Evolutionary conservation across 495 filamentous ascomycete species (phyloP), one percentile per base, ranked within the genome.

Genomic region (Tuber aestivum): DNA sequence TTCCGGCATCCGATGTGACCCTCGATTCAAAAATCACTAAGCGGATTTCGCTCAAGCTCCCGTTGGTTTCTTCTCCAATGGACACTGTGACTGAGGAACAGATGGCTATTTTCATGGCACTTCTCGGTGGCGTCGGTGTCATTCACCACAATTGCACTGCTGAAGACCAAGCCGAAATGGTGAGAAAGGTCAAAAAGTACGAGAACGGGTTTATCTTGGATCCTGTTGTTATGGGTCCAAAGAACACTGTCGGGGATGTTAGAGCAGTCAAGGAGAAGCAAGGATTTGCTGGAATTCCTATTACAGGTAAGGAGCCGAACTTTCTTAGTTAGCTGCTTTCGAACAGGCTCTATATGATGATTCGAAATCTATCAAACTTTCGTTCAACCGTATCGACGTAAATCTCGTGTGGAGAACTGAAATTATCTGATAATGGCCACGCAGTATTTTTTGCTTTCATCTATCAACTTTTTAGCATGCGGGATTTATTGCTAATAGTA

Each of bases 161-260:
- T 23, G 92, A 97, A 69, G 92, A 92, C 76, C 95, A 99, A 86
- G 95, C 96, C 68, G 94, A 97, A 86, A 98, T 99, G 96, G 94
- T 99, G 74, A 88, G 92, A 80, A 99, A 99, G 87, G 95, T 99
- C 61, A 99, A 99, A 91, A 88, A 94, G 83, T 99, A 93, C 84
- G 95, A 99, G 86, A 99, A 99, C 85, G 95, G 95, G 74, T 99
- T 99, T 87, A 99, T 99, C 83, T 85, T 94, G 61, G 95, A 99
- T 82, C 95, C 95, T 38, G 92, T 99, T 76, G 94, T 97, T 75
- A 91, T 99, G 80, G 90, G 89, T 82, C 92, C 93, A 45, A 89
- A 87, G 72, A 94, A 94, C 69, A 97, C 95, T 56, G 93, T 98
- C 71, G 92, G 89, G 72, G 95, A 98, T 85, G 94, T 93, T 72